These are phyloP conservation scores for Cercophora newfieldiana DNA, from an alignment of 495 filamentous ascomycete genomes.

Conservation along the genomic window DNA sequence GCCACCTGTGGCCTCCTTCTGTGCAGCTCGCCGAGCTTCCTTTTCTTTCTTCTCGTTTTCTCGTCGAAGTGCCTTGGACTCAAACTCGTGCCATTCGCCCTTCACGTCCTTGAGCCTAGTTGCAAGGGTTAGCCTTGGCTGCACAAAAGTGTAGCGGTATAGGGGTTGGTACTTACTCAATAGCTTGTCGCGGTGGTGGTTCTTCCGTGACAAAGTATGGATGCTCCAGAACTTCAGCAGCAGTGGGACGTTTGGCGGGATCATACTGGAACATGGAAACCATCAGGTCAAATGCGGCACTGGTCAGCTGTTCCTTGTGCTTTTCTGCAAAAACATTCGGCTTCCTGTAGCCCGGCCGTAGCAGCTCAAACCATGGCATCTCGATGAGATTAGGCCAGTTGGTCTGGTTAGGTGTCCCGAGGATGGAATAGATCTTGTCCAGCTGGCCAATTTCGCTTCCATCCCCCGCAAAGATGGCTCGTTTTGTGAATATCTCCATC, in stretches of 20 bases:
- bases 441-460: conserved; percentile 93
- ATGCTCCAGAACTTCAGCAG: conserved; percentile 83
- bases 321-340: conserved; percentile 80
- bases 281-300: conserved; percentile 80
- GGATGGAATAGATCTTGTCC: conserved; percentile 89
- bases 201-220: conserved; percentile 86
- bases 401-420: conserved; percentile 80
- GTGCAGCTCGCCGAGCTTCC: conserved; percentile 62
- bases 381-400: conserved; percentile 88
- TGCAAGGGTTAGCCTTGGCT: conserved; percentile 21
- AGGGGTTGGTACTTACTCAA: conserved; percentile 64
- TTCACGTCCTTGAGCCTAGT: conserved; percentile 74
- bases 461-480: conserved; percentile 94
- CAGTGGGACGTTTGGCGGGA: conserved; percentile 78
- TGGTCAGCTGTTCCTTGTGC: conserved; percentile 70
- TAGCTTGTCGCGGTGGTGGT: conserved; percentile 72
- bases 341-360: conserved; percentile 72
- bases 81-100: conserved; percentile 99
- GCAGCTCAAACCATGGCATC: conserved; percentile 94
- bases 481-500: conserved; percentile 93
- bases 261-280: conserved; percentile 83
- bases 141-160: background rate
- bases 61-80: conserved; percentile 91
- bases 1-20: conserved; percentile 48
- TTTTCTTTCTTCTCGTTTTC: conserved; percentile 80